Conservation (phyloP, 306 rosid species). For the Alnus glutinosa region DNA sequence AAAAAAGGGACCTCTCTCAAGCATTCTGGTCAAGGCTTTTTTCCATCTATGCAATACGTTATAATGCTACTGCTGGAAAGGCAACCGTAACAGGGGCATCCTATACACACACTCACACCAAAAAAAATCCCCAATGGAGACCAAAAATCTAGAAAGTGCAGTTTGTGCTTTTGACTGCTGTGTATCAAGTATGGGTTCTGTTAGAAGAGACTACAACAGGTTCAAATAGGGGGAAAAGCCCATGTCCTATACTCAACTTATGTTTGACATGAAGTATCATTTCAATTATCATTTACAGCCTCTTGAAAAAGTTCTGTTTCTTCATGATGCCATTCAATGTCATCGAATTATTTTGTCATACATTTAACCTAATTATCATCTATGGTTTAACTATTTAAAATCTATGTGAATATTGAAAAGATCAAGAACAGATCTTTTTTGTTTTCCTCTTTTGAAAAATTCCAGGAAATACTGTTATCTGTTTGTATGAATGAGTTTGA, state of each 20-base stretch:
- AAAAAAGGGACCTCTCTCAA: background rate
- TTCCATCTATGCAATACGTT: background rate
- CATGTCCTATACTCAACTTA: background rate
- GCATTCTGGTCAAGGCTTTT: background rate
- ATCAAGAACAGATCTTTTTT: background rate
- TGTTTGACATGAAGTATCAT: background rate
- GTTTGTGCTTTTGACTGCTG: background rate
- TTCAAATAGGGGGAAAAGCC: background rate
- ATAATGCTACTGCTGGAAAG: background rate
- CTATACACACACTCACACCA: background rate
- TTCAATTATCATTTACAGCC: background rate
- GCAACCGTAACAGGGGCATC: background rate
- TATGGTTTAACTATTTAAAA: background rate
- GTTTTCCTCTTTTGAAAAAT: background rate
- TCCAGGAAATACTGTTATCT: background rate
- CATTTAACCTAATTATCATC: background rate
- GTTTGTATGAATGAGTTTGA: background rate
- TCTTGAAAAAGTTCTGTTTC: background rate
- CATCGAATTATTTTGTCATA: background rate
- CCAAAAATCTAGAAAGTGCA: background rate
- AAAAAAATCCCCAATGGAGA: background rate
- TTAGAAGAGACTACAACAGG: background rate
- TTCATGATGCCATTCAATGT: background rate
- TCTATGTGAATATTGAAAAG: background rate
- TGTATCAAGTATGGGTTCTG: background rate